phyloP scores from a whole-genome alignment of 2,329 filamentous ascomycete genomes.

The Aspergillus pseudoterreus region DNA sequence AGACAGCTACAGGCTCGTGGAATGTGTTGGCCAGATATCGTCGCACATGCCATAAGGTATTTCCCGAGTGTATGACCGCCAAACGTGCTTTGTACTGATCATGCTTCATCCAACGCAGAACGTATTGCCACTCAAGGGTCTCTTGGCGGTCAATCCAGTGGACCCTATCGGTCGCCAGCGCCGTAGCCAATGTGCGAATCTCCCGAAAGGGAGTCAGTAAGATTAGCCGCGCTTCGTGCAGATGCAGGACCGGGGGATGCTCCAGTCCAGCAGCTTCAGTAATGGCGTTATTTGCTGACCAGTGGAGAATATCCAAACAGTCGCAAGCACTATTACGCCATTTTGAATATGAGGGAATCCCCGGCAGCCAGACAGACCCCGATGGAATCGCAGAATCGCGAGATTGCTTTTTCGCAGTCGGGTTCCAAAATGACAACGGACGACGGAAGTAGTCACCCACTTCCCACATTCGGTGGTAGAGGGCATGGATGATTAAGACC shows the following conservation, averaged over 20 bases:
- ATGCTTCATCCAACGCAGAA: conserved; percentile 48
- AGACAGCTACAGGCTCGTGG: conserved; percentile 45
- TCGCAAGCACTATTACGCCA: conserved; percentile 44
- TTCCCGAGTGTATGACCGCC: conserved; percentile 53
- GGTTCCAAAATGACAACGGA: conserved; percentile 45
- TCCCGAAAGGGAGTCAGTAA: conserved; percentile 49
- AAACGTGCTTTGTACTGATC: conserved; percentile 57
- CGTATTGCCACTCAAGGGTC: conserved; percentile 36
- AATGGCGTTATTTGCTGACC: conserved; percentile 53
- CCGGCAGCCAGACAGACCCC: conserved; percentile 45
- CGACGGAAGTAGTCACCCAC: conserved; percentile 44
- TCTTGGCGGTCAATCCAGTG: conserved; percentile 27
- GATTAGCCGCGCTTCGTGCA: conserved; percentile 53
- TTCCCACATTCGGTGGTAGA: conserved; percentile 50
- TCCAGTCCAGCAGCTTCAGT: conserved; percentile 50
- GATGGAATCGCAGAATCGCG: conserved; percentile 31
- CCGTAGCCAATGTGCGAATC: conserved; percentile 43
- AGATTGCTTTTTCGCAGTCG: conserved; percentile 39
- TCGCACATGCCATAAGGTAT: conserved; percentile 51
- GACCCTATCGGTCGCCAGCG: conserved; percentile 29
- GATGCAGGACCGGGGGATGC: conserved; percentile 53
- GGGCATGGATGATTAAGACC: conserved; percentile 48
- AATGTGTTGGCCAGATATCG: conserved; percentile 48
- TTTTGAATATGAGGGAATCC: conserved; percentile 46
- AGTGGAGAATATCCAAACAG: conserved; percentile 55